Percentiles rank a stretch among this genome's conserved stretches.
Evolutionary conservation across 495 filamentous ascomycete species (phyloP).

Genomic region (Penicillium flavigenum): DNA sequence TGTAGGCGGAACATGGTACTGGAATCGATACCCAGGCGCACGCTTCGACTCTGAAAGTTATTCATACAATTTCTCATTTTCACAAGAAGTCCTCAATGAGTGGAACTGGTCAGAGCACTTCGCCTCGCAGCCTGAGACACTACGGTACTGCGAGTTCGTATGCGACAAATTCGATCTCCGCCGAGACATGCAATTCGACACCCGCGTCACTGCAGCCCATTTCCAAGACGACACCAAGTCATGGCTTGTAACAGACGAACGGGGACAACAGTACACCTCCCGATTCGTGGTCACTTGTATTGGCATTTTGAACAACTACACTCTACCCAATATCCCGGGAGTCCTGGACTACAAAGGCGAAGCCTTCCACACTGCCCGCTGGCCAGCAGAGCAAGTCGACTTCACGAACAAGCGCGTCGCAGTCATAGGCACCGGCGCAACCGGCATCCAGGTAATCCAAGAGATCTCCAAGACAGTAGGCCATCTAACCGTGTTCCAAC

Average conservation of each 20-base stretch:
- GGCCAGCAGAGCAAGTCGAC: constrained; percentile 24
- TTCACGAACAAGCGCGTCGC: constrained; percentile 44
- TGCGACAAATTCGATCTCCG: constrained; percentile 23
- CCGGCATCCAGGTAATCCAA: constrained; percentile 43
- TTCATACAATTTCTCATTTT: constrained; percentile 25
- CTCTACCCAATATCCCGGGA: constrained; percentile 34
- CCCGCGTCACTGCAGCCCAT: constrained; percentile 16
- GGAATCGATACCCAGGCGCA: constrained; percentile 34
- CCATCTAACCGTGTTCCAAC: constrained; percentile 45
- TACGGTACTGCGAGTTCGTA: constrained; percentile 26
- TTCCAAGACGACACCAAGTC: constrained; percentile 26
- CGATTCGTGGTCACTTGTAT: constrained; percentile 22
- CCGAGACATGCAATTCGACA: constrained; percentile 26
- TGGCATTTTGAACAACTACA: constrained; percentile 15
- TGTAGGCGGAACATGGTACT: constrained; percentile 49
- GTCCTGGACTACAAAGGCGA: constrained; percentile 19
- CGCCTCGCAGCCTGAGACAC: constrained; percentile 26
- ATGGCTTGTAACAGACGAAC: constrained; percentile 22
- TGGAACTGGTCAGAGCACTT: constrained; percentile 36
- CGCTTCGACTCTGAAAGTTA: constrained; percentile 23
- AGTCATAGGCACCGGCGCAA: constrained; percentile 48
- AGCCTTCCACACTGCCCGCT: constrained; percentile 27
- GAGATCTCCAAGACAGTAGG: constrained; percentile 29
- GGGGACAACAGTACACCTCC: constrained; percentile 15
- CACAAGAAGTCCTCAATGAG: constrained; percentile 24